A percentile compares a stretch with the other conserved stretches of the same genome.
These are phyloP conservation scores for Orbilia ellipsospora DNA, from an alignment of 2,329 filamentous ascomycete genomes.

Conservation along the genomic window DNA sequence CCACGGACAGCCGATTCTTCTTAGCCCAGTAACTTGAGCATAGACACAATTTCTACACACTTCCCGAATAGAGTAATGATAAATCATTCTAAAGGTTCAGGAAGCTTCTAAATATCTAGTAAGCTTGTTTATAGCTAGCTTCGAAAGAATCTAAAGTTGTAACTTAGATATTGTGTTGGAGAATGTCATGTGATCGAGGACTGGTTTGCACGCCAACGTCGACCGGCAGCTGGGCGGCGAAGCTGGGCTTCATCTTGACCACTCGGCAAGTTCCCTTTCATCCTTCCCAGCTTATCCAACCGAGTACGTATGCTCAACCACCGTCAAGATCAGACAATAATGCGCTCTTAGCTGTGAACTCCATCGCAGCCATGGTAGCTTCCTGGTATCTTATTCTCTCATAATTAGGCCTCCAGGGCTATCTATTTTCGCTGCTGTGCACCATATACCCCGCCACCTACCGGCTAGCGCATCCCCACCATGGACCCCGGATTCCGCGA, in stretches of 20 bases:
- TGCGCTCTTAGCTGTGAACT: neutral
- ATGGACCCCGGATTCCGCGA: conserved; percentile 66
- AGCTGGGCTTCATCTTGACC: neutral
- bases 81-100: too few species aligned
- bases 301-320: neutral
- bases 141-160: too few species aligned
- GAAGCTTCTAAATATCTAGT: too few species aligned
- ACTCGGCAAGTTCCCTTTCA: neutral
- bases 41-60: too few species aligned
- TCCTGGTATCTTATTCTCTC: neutral
- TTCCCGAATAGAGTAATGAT: too few species aligned
- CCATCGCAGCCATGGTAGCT: conserved; percentile 10
- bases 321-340: neutral
- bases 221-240: too few species aligned
- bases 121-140: too few species aligned
- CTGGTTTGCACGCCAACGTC: too few species aligned
- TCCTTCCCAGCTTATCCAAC: neutral
- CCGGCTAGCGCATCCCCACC: conserved; percentile 8
- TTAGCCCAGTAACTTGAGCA: too few species aligned
- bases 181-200: too few species aligned
- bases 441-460: conserved; percentile 19
- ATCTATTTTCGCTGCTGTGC: neutral
- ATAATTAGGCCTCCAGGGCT: neutral
- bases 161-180: too few species aligned
- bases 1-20: too few species aligned